Conservation (phyloP, 2,329 filamentous ascomycete genomes). For the Lachnellula cervina region DNA sequence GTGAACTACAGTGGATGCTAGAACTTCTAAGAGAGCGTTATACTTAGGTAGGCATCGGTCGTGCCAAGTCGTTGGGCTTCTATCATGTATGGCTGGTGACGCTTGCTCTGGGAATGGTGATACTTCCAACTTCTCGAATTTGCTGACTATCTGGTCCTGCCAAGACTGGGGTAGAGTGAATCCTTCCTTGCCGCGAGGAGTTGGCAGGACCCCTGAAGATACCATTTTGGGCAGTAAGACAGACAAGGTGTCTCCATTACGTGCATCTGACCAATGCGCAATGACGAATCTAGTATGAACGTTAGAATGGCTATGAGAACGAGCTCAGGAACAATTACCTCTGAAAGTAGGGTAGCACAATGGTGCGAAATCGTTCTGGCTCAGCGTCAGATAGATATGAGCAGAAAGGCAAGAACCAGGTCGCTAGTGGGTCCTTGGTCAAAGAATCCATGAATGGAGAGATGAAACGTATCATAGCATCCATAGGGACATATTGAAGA, state of each 20-base stretch:
- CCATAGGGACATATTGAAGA: slow-evolving; percentile 73
- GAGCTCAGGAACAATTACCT: slow-evolving; percentile 42
- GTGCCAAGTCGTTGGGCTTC: slow-evolving; percentile 57
- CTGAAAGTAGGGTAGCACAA: slow-evolving; percentile 79
- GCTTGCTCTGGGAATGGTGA: slow-evolving; percentile 61
- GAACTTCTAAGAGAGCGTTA: slow-evolving; percentile 59
- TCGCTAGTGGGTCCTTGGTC: slow-evolving; percentile 59
- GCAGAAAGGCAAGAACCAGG: slow-evolving; percentile 81
- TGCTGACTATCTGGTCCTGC: slow-evolving; percentile 68
- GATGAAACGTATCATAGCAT: slow-evolving; percentile 68
- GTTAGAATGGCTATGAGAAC: slow-evolving; percentile 17
- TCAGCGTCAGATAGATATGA: slow-evolving; percentile 73
- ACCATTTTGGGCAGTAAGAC: slow-evolving; percentile 64
- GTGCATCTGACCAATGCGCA: slow-evolving; percentile 63
- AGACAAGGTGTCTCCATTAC: slow-evolving; percentile 64
- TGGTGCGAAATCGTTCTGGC: slow-evolving; percentile 65
- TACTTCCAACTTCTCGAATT: slow-evolving; percentile 61
- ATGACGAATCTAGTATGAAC: slow-evolving; percentile 59
- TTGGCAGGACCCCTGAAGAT: slow-evolving; percentile 49
- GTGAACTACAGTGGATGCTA: slow-evolving; percentile 58
- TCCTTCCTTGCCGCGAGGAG: slow-evolving; percentile 46
- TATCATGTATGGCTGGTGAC: slow-evolving; percentile 46
- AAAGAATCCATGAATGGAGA: slow-evolving; percentile 60
- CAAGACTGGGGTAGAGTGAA: slow-evolving; percentile 60
- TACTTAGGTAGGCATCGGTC: slow-evolving; percentile 63